Conservation (phyloP, 805 yeast species). For the Candida silvicultrix region DNA sequence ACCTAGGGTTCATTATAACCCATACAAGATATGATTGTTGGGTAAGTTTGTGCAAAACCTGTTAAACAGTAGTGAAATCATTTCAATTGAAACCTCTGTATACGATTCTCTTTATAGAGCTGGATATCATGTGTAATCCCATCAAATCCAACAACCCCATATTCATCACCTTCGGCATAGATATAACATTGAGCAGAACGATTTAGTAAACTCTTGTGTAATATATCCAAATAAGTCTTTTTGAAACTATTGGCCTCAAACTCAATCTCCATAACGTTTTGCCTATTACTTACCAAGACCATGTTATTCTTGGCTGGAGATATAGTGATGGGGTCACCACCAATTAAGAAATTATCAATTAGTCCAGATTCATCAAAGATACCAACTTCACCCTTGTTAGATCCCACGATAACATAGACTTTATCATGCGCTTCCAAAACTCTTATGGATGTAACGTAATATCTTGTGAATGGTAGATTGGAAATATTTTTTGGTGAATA, state of each 20-base stretch:
- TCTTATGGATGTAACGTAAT: not conserved
- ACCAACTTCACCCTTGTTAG: not conserved
- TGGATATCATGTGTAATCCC: not conserved
- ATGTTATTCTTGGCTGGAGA: not conserved
- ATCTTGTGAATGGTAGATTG: not conserved
- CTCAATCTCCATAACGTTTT: not conserved
- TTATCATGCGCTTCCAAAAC: not conserved
- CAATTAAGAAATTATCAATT: not conserved
- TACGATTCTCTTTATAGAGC: no score
- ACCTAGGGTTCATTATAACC: no score
- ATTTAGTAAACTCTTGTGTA: no score
- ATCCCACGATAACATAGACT: not conserved
- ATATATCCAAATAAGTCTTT: not conserved
- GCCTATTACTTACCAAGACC: not conserved
- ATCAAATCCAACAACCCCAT: not conserved
- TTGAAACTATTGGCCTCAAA: not conserved
- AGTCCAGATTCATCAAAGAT: not conserved
- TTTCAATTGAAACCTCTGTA: no score
- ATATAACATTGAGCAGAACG: no score
- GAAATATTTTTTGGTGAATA: not conserved
- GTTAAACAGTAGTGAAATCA: no score
- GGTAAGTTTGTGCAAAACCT: no score
- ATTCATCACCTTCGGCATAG: no score
- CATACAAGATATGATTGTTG: no score
- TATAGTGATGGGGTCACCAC: not conserved